These are phyloP conservation scores for Hymenoscyphus fructigenus DNA, from an alignment of 2,329 filamentous ascomycete genomes.

Conservation along the genomic window DNA sequence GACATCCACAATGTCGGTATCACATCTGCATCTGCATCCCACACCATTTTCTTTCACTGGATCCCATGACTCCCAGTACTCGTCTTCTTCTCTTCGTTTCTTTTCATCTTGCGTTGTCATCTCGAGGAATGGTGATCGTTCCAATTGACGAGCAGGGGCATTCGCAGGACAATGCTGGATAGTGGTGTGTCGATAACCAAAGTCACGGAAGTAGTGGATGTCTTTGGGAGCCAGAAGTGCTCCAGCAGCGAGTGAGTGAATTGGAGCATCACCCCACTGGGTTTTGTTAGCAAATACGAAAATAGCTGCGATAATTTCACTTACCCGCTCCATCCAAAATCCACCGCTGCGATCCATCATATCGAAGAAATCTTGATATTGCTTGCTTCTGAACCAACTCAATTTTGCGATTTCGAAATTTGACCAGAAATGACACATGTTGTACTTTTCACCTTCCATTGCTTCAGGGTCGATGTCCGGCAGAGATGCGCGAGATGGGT, in stretches of 20 bases:
- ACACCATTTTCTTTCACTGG: slow-evolving; percentile 91
- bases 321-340: slow-evolving; percentile 98
- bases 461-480: slow-evolving; percentile 83
- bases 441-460: slow-evolving; percentile 98
- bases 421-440: slow-evolving; percentile 99
- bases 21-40: slow-evolving; percentile 92
- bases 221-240: slow-evolving; percentile 77
- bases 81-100: slow-evolving; percentile 85
- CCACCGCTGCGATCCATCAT: slow-evolving; percentile 98
- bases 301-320: slow-evolving; percentile 32
- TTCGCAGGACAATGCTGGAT: slow-evolving; percentile 99
- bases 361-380: slow-evolving; percentile 96
- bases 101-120: slow-evolving; percentile 78
- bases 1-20: slow-evolving; percentile 95
- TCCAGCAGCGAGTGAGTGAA: slow-evolving; percentile 94
- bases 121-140: slow-evolving; percentile 77
- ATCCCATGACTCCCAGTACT: slow-evolving; percentile 92
- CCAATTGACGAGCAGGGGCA: slow-evolving; percentile 82
- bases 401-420: slow-evolving; percentile 97
- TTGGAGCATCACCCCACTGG: slow-evolving; percentile 97
- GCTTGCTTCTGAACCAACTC: slow-evolving; percentile 94
- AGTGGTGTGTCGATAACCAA: slow-evolving; percentile 96
- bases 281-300: slow-evolving; percentile 23
- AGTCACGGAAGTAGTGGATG: slow-evolving; percentile 98
- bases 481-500: slow-evolving; percentile 68